Evolutionary conservation across 2,329 filamentous ascomycete species (phyloP).

Genomic region (Trichoderma cornu-damae): DNA sequence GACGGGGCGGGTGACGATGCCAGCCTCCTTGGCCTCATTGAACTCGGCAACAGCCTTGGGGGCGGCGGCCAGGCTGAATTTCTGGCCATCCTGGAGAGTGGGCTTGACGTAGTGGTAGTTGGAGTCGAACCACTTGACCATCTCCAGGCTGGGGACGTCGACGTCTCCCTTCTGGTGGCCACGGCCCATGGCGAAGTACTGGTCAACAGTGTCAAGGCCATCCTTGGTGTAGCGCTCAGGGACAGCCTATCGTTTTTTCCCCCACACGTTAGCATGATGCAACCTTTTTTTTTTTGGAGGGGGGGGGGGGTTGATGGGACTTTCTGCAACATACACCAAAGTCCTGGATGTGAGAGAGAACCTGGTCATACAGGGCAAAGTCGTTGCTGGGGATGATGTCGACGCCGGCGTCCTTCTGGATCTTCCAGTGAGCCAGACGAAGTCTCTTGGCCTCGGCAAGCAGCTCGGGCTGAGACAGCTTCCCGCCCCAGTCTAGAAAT

Average conservation of each 20-base stretch:
- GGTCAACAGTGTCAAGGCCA: conserved; percentile 80
- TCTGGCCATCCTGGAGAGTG: conserved; percentile 93
- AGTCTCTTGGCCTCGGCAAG: conserved; percentile 94
- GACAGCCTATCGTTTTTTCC: conserved; percentile 66
- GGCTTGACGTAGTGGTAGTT: conserved; percentile 99
- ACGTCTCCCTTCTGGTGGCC: conserved; percentile 93
- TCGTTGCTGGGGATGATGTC: conserved; percentile 99
- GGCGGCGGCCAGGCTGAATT: conserved; percentile 79
- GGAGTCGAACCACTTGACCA: conserved; percentile 99
- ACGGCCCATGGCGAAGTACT: conserved; percentile 99
- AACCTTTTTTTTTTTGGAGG: too few species aligned
- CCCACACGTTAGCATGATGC: too few species aligned
- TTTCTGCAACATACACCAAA: conserved; percentile 66
- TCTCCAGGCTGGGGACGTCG: conserved; percentile 92
- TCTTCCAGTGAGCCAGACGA: conserved; percentile 96
- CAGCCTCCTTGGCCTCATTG: conserved; percentile 95
- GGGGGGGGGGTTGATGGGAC: neutral
- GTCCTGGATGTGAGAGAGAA: conserved; percentile 96
- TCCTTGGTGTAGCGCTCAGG: conserved; percentile 92
- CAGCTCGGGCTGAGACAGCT: conserved; percentile 86
- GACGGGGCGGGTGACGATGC: conserved; percentile 87
- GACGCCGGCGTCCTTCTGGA: conserved; percentile 97
- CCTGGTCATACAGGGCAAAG: conserved; percentile 98
- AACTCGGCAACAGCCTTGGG: conserved; percentile 95
- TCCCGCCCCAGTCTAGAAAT: conserved; percentile 70